phyloP scores from a whole-genome alignment of 345 rosid species.

The Erucastrum elatum region DNA sequence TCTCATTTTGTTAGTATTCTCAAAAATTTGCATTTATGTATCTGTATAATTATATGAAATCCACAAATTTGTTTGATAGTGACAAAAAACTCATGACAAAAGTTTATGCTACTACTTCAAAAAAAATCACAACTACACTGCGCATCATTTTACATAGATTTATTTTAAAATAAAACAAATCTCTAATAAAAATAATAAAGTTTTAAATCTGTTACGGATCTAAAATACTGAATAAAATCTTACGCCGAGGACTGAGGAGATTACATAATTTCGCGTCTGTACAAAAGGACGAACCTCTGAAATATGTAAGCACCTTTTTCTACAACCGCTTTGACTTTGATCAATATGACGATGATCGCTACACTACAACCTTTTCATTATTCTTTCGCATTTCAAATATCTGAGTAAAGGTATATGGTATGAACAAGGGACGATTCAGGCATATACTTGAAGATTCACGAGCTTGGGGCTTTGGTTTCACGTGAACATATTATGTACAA shows the following conservation, averaged over 20 bases:
- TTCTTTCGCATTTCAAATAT: neutral
- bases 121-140: too few species aligned
- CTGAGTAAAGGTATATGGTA: conserved; percentile 9
- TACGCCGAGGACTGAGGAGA: neutral
- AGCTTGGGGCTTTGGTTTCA: conserved; percentile 21
- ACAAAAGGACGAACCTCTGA: neutral
- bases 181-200: neutral
- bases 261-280: neutral
- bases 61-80: neutral
- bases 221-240: neutral
- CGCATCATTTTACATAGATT: neutral
- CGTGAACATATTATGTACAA: conserved; percentile 23
- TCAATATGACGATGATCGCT: neutral
- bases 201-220: neutral
- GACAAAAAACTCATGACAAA: neutral
- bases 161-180: neutral
- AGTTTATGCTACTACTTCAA: neutral
- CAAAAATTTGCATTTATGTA: conserved; percentile 1
- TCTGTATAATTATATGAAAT: neutral
- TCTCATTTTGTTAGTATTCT: neutral
- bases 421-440: conserved; percentile 29
- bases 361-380: neutral
- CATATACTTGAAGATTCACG: conserved; percentile 22
- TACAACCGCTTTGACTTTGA: neutral
- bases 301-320: neutral